Base-by-base conservation (phyloP, 2,329 filamentous ascomycete species). In the Cephalotrichum gorgonifer region DNA sequence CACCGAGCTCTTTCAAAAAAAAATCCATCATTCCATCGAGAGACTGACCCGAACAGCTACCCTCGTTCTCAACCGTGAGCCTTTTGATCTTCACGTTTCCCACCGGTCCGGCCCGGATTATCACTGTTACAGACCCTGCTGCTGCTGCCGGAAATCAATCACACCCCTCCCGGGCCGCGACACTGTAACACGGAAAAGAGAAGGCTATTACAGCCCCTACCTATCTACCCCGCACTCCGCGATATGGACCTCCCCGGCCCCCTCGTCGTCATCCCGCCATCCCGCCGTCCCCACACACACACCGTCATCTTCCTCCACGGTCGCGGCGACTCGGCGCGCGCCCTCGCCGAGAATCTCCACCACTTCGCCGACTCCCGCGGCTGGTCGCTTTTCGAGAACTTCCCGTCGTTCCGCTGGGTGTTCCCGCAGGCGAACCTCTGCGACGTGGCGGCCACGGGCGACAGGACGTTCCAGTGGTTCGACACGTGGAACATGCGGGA, bases 321-420 rank as follows among this genome's bases (percentile, higher is more conserved):
- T 25, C 69, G 70, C 20, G 69, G 69, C 43, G 68, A 70, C 57
- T 65, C 53, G 6, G 63, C 64, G 14, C 31, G 49, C n/a, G 58
- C 58, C 48, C 65, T 71, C 52, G 52, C 53, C 27, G 51, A 54
- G 15, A 58, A 61, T 1, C 56, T 72, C 3, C 43, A 55, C 14
- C 52, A 56, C 52, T 65, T 58, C 26, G 54, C 50, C 38, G 61
- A 66, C 52, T 67, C 66, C 0, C 52, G 50, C 5, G 51, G 55
- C n/a, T 62, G 55, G 17, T 62, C 60, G 3, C 64, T 75, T 1
- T 44, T 58, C 26, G 62, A 69, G 4, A 55, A 59, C 8, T 69
- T 74, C 31, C 71, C 73, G 4, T 64, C 65, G 5, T 64, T 74
- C 54, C 65, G 68, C 48, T 76, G 71, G 68, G 70, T 76, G 6